A percentile compares a stretch with the other conserved stretches of the same genome.
These are phyloP conservation scores for Leishmania aethiopica DNA, from an alignment of 208 protist species.

Conservation along the genomic window DNA sequence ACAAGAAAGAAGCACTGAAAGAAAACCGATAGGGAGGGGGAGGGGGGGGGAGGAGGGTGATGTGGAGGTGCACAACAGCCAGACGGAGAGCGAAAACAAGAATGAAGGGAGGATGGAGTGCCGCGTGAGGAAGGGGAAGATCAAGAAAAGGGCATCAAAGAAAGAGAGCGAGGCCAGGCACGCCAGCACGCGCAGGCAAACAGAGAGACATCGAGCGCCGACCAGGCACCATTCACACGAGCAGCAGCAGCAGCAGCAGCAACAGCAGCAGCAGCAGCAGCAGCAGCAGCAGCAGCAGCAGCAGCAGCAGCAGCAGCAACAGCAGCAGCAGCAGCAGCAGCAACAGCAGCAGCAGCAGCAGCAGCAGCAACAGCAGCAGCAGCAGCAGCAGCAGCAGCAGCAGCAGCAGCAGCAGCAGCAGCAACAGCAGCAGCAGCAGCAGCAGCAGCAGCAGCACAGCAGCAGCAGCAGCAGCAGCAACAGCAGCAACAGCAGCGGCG, in stretches of 20 bases:
- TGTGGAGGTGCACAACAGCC: background rate
- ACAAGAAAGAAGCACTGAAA: background rate
- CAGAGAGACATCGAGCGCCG: background rate
- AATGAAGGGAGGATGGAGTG: no score
- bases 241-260: background rate
- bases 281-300: background rate
- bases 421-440: background rate
- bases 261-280: background rate
- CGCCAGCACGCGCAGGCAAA: background rate
- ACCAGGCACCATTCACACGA: background rate
- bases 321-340: background rate
- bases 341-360: background rate
- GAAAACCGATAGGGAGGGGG: background rate
- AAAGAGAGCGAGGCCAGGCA: background rate
- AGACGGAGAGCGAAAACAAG: no score
- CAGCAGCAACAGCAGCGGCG: background rate
- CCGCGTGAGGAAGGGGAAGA: background rate
- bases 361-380: background rate
- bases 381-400: background rate
- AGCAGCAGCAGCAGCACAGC: background rate
- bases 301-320: no score
- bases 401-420: background rate
- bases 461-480: background rate
- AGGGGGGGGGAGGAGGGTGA: background rate
- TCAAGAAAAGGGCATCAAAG: background rate